Conservation (phyloP, 176 grass and related monocot genomes). For the Secale cereale region DNA sequence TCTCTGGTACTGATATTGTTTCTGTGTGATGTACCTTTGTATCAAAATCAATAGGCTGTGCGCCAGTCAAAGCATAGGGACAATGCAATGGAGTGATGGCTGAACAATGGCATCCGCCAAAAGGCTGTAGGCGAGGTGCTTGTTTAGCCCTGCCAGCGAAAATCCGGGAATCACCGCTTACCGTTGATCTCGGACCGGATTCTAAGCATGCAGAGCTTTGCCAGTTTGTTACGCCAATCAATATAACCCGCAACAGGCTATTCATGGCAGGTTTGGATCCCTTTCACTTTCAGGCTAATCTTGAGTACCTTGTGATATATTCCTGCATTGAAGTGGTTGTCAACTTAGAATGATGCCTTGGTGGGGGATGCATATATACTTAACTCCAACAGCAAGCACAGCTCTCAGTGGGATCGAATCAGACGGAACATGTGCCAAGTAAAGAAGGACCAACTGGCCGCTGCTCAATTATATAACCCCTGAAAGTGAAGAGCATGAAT, state of each 20-base stretch:
- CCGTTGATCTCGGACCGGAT: constrained; percentile 14
- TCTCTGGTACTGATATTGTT: neutral
- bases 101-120: constrained; percentile 14
- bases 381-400: constrained; percentile 22
- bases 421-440: constrained; percentile 19
- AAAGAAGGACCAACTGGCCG: constrained; percentile 20
- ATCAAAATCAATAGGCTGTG: constrained; percentile 1
- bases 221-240: neutral
- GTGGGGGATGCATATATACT: constrained; percentile 44
- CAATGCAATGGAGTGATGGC: neutral
- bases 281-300: constrained; percentile 34
- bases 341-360: constrained; percentile 30
- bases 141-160: neutral
- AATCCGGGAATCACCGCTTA: neutral
- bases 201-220: constrained; percentile 15
- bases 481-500: constrained; percentile 42
- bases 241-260: neutral
- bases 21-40: constrained; percentile 5
- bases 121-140: constrained; percentile 11
- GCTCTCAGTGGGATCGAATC: constrained; percentile 29
- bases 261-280: constrained; percentile 18
- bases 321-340: constrained; percentile 9
- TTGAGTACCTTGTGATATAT: neutral
- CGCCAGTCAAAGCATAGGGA: constrained; percentile 7
- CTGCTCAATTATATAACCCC: constrained; percentile 31